phyloP scores from a whole-genome alignment of 1,284 basidiomycete species.

The Ceratobasidium sp. region DNA sequence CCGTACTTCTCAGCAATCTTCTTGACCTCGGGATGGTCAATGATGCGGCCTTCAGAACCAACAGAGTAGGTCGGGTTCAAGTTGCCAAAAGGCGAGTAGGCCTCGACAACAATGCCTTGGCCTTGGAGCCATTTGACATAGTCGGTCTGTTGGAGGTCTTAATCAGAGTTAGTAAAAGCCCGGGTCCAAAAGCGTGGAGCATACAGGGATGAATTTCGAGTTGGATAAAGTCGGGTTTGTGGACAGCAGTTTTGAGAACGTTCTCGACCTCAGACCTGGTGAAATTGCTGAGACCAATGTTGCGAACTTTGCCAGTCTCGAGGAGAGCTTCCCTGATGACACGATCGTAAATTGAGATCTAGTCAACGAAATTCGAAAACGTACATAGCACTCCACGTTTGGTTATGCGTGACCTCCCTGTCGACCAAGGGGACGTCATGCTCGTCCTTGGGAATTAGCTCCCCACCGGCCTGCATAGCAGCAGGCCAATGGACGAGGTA shows the following conservation, averaged over 20 bases:
- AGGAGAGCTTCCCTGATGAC: conserved; percentile 39
- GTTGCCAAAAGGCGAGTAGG: conserved; percentile 60
- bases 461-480: conserved; percentile 28
- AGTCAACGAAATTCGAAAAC: neutral
- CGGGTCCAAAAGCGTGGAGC: conserved; percentile 50
- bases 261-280: conserved; percentile 75
- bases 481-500: conserved; percentile 43
- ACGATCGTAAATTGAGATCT: neutral
- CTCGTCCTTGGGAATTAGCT: conserved; percentile 42
- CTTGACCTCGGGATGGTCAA: conserved; percentile 57
- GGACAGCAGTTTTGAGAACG: conserved; percentile 63
- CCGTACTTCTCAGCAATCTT: conserved; percentile 59
- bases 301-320: conserved; percentile 42
- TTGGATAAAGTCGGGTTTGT: conserved; percentile 52
- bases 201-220: conserved; percentile 63
- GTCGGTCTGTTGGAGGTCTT: conserved; percentile 58
- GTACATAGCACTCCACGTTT: conserved; percentile 43
- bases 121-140: conserved; percentile 59
- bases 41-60: conserved; percentile 54
- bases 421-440: conserved; percentile 40
- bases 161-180: neutral
- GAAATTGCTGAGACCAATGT: conserved; percentile 59
- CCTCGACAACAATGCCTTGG: conserved; percentile 58
- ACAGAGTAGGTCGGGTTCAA: conserved; percentile 55
- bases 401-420: conserved; percentile 29